Evolutionary conservation across 768 basidiomycete genomes (phyloP).

Genomic region (Pulveroboletus sp.): DNA sequence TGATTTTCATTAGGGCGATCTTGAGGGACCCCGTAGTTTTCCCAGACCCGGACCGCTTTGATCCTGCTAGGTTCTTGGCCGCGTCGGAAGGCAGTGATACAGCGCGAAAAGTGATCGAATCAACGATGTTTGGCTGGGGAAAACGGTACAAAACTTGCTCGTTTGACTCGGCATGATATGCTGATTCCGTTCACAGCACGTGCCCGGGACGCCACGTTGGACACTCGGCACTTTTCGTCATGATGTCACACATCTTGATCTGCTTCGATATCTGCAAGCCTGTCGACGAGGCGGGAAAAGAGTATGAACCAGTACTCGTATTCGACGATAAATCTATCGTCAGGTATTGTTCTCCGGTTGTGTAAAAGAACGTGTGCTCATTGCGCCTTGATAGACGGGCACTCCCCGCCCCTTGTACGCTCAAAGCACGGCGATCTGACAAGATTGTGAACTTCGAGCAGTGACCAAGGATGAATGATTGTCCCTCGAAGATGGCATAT

Average conservation of each 20-base stretch:
- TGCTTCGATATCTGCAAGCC: conserved; percentile 2
- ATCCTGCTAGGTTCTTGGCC: background rate
- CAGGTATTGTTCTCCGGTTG: background rate
- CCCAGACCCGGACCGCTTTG: background rate
- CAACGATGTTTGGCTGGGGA: background rate
- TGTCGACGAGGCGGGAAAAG: background rate
- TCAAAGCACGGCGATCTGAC: background rate
- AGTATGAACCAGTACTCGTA: background rate
- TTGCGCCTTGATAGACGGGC: background rate
- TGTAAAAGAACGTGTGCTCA: background rate
- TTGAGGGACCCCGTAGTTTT: background rate
- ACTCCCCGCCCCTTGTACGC: background rate
- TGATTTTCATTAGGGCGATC: background rate
- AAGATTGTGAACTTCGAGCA: background rate
- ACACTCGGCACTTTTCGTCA: background rate
- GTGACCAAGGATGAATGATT: too few relatives aligned
- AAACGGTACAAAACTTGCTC: background rate
- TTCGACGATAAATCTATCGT: background rate
- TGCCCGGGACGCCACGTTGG: background rate
- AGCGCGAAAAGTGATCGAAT: background rate
- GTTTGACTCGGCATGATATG: background rate
- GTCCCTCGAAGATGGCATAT: too few relatives aligned
- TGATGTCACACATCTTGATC: background rate
- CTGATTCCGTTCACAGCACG: background rate
- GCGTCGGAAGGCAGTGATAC: background rate